These are phyloP conservation scores for Lecanicillium sp. DNA, from an alignment of 2,329 filamentous ascomycete genomes.

Conservation along the genomic window DNA sequence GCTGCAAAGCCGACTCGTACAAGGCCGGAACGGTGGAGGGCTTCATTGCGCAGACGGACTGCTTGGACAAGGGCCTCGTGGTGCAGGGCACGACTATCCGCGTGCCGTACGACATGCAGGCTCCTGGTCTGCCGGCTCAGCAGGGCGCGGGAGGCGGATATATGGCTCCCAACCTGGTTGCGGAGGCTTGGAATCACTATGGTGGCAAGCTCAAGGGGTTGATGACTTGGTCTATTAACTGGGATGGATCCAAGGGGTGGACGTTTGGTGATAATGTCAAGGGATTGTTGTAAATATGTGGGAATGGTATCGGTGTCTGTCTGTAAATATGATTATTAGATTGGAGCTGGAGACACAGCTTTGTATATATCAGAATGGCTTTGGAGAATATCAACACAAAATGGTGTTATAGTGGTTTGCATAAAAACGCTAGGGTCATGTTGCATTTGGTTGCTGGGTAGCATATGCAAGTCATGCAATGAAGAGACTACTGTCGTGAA, in stretches of 20 bases:
- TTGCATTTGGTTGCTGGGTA: too few relatives aligned
- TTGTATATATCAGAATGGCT: not conserved
- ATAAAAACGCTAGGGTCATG: too few relatives aligned
- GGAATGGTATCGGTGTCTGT: too few relatives aligned
- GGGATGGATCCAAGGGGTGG: conserved; percentile 26
- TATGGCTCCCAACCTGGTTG: conserved; percentile 21
- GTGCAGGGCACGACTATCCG: conserved; percentile 23
- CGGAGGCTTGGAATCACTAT: conserved; percentile 22
- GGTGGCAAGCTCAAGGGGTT: conserved; percentile 22
- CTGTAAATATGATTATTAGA: not conserved
- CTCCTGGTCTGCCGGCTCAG: conserved; percentile 26
- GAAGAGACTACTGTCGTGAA: too few relatives aligned
- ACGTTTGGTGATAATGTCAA: conserved; percentile 24
- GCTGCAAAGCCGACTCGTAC: conserved; percentile 24
- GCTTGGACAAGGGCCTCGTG: conserved; percentile 22
- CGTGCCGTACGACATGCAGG: conserved; percentile 25
- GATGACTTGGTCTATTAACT: conserved; percentile 30
- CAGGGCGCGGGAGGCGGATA: conserved; percentile 23
- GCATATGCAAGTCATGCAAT: too few relatives aligned
- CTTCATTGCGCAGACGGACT: conserved; percentile 27
- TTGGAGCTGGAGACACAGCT: not conserved
- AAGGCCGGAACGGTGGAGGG: conserved; percentile 21
- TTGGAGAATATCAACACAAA: too few relatives aligned
- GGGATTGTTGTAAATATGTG: not conserved
- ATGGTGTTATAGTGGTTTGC: too few relatives aligned